Evolutionary conservation across 805 yeast genomes (phyloP).

Genomic region (Zygotorulaspora chibaensis): DNA sequence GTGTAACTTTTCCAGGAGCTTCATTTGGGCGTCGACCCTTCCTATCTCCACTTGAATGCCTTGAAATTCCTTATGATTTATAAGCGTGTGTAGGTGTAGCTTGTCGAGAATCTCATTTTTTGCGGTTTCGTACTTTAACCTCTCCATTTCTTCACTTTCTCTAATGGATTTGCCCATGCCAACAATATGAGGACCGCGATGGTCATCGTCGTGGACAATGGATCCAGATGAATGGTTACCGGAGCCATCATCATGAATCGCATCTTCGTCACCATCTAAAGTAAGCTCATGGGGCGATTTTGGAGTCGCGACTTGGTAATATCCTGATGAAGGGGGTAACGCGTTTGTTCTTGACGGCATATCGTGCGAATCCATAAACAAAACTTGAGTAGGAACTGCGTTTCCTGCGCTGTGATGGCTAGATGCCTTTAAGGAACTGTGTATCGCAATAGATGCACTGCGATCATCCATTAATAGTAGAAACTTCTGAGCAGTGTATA

Average conservation of each 20-base stretch:
- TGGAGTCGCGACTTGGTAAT: conserved; percentile 42
- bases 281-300: conserved; percentile 41
- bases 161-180: conserved; percentile 11
- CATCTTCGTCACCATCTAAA: conserved; percentile 23
- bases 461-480: conserved; percentile 7
- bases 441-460: background rate
- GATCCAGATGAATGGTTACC: background rate
- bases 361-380: conserved; percentile 14
- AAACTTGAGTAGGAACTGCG: conserved; percentile 10
- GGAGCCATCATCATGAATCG: background rate
- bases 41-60: conserved; percentile 50
- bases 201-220: conserved; percentile 4
- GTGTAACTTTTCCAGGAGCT: conserved; percentile 44
- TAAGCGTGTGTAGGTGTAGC: conserved; percentile 54
- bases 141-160: conserved; percentile 31
- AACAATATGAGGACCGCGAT: conserved; percentile 2
- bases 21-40: conserved; percentile 55
- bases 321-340: conserved; percentile 15
- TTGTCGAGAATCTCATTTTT: conserved; percentile 41
- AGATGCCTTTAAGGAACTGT: conserved; percentile 2
- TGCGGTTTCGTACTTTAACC: conserved; percentile 28
- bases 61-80: conserved; percentile 54
- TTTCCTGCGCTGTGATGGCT: background rate
- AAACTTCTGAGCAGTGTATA: background rate
- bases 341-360: conserved; percentile 10